phyloP scores from a whole-genome alignment of 129 eudicot genomes.

The Flaveria brownii region DNA sequence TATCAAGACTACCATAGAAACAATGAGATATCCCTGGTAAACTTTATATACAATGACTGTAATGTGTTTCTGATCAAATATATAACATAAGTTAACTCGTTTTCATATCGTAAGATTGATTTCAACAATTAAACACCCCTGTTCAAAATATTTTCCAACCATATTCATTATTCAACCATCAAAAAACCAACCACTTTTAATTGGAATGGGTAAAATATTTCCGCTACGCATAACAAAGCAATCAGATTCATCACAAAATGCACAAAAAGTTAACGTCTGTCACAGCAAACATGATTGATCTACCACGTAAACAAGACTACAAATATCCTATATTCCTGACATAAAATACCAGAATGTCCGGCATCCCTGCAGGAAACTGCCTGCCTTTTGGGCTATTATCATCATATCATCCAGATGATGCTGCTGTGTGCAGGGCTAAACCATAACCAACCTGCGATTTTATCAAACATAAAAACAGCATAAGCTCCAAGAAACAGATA shows the following conservation, averaged over 20 bases:
- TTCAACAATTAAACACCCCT: too few species aligned
- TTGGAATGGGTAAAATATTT: not conserved
- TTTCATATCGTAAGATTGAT: too few species aligned
- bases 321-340: conserved; percentile 7
- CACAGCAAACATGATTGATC: conserved; percentile 27
- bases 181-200: not conserved
- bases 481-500: conserved; percentile 19
- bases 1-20: too few species aligned
- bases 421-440: conserved; percentile 19
- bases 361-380: not conserved
- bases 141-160: not conserved
- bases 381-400: conserved; percentile 6
- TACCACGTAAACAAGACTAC: conserved; percentile 18
- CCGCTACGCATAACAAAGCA: conserved; percentile 21
- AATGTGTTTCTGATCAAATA: too few species aligned
- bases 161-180: not conserved
- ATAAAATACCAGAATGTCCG: conserved; percentile 29
- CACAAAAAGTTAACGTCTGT: conserved; percentile 9
- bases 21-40: too few species aligned
- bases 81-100: too few species aligned
- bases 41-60: too few species aligned
- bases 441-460: conserved; percentile 11
- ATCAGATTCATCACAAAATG: conserved; percentile 7
- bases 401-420: conserved; percentile 25
- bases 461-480: not conserved